These are phyloP conservation scores for Coemansia sp. DNA, from an alignment of 192 early-diverging fungal species.

Conservation along the genomic window DNA sequence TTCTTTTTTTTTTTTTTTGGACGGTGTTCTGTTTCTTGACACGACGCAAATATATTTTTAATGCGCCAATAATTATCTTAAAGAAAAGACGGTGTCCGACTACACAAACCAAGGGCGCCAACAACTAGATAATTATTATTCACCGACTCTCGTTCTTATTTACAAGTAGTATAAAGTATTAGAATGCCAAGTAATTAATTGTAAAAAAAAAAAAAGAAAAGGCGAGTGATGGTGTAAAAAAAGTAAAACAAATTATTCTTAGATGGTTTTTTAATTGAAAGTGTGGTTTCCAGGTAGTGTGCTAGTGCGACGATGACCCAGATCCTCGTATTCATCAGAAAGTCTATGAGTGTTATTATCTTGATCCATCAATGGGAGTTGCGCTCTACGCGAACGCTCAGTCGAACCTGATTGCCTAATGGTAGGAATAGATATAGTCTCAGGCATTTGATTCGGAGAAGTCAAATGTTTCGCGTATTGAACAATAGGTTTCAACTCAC, in stretches of 20 bases:
- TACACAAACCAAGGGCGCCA: too few species aligned
- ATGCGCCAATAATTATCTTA: too few species aligned
- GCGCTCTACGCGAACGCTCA: neutral
- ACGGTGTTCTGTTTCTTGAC: too few species aligned
- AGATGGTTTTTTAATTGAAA: slow-evolving; percentile 6
- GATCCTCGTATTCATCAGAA: slow-evolving; percentile 40
- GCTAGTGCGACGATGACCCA: slow-evolving; percentile 36
- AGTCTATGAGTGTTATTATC: slow-evolving; percentile 12
- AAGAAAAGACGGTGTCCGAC: too few species aligned
- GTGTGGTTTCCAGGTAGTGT: slow-evolving; percentile 31
- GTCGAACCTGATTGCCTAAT: neutral
- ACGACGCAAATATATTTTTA: too few species aligned
- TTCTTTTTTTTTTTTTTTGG: too few species aligned
- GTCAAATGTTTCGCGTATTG: slow-evolving; percentile 49
- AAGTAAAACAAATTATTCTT: neutral
- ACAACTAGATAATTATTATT: too few species aligned
- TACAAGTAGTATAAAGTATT: too few species aligned
- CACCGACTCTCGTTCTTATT: too few species aligned
- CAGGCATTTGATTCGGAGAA: slow-evolving; percentile 16
- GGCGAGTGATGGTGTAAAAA: neutral
- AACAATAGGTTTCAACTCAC: slow-evolving; percentile 50
- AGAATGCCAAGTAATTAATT: too few species aligned
- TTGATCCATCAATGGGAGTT: neutral
- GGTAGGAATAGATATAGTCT: slow-evolving; percentile 15
- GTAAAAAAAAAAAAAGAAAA: too few species aligned